A percentile compares a stretch with the other conserved stretches of the same genome.
Evolutionary conservation across 2,329 filamentous ascomycete species (phyloP).

Genomic region (Tolypocladium nubicola): DNA sequence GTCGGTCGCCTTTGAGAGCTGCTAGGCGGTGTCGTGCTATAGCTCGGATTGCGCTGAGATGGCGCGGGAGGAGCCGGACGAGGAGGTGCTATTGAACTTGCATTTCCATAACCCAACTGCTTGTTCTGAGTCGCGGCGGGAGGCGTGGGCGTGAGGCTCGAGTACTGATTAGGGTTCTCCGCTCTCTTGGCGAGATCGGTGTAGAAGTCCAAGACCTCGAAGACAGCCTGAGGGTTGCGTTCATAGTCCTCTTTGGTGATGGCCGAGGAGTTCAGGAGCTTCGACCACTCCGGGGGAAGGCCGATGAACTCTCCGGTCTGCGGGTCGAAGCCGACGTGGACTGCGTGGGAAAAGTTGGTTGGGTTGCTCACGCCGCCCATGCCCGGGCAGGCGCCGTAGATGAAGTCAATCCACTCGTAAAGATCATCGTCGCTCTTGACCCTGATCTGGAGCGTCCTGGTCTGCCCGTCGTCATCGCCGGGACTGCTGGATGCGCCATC

Average conservation of each 20-base stretch:
- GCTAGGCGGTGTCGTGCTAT: conserved; percentile 24
- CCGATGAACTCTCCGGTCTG: conserved; percentile 92
- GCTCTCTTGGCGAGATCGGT: conserved; percentile 70
- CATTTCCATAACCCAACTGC: conserved; percentile 48
- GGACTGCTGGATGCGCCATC: conserved; percentile 61
- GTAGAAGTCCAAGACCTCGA: conserved; percentile 78
- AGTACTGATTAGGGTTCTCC: conserved; percentile 59
- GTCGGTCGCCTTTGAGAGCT: conserved; percentile 34
- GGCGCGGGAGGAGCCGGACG: conserved; percentile 44
- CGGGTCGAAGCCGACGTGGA: conserved; percentile 95
- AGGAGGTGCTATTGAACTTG: conserved; percentile 55
- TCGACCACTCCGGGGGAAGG: conserved; percentile 92
- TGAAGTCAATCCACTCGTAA: conserved; percentile 98
- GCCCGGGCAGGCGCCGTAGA: conserved; percentile 90
- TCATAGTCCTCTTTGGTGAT: conserved; percentile 99
- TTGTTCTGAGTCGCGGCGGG: conserved; percentile 48
- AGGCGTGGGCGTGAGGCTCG: conserved; percentile 58
- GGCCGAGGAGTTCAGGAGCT: conserved; percentile 87
- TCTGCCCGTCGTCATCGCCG: conserved; percentile 68
- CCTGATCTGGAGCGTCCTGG: conserved; percentile 79
- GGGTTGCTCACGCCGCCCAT: conserved; percentile 98
- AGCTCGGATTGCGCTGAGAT: conserved; percentile 32
- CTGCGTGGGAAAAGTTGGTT: conserved; percentile 93
- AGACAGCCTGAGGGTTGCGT: conserved; percentile 80
- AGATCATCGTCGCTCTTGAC: conserved; percentile 94